Evolutionary conservation across 2,329 filamentous ascomycete genomes (phyloP).

Genomic region (Neophaeococcomyces mojaviensis): DNA sequence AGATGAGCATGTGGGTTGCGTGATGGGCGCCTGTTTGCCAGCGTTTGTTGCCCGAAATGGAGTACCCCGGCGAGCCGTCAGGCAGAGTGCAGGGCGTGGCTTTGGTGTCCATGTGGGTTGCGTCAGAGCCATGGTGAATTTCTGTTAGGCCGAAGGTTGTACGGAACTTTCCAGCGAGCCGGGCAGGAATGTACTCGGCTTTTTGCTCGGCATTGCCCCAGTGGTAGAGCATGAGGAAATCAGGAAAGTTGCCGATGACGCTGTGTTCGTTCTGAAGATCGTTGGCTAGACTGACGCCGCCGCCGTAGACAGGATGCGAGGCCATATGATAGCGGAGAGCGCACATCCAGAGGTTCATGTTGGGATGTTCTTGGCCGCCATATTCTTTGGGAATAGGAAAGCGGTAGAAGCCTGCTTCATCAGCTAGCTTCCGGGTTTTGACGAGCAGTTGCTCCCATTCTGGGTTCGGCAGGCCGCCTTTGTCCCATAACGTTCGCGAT

Average conservation of each 20-base stretch:
- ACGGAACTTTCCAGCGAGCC: constrained; percentile 47
- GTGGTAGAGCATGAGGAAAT: constrained; percentile 55
- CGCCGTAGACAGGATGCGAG: constrained; percentile 39
- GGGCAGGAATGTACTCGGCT: constrained; percentile 44
- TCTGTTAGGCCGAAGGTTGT: constrained; percentile 58
- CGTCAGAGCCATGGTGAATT: constrained; percentile 55
- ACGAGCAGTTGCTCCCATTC: constrained; percentile 53
- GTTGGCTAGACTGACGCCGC: constrained; percentile 53
- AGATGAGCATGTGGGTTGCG: constrained; percentile 56
- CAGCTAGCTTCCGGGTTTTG: constrained; percentile 45
- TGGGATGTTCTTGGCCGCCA: constrained; percentile 44
- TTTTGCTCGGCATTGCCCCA: constrained; percentile 52
- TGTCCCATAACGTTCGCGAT: constrained; percentile 54
- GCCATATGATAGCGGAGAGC: constrained; percentile 54
- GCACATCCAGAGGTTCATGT: constrained; percentile 56
- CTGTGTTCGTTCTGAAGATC: constrained; percentile 59
- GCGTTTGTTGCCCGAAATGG: constrained; percentile 54
- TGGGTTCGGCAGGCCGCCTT: constrained; percentile 47
- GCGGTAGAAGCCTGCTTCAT: constrained; percentile 54
- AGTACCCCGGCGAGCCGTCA: constrained; percentile 39
- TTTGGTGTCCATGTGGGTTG: constrained; percentile 54
- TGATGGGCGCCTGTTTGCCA: constrained; percentile 60
- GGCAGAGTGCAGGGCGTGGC: constrained; percentile 37
- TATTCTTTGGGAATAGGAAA: constrained; percentile 51
- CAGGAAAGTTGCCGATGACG: constrained; percentile 56